Percentiles rank a stretch among this genome's conserved stretches.
These are phyloP conservation scores for Rostrohypoxylon terebratum DNA, from an alignment of 495 filamentous ascomycete genomes.

Conservation along the genomic window DNA sequence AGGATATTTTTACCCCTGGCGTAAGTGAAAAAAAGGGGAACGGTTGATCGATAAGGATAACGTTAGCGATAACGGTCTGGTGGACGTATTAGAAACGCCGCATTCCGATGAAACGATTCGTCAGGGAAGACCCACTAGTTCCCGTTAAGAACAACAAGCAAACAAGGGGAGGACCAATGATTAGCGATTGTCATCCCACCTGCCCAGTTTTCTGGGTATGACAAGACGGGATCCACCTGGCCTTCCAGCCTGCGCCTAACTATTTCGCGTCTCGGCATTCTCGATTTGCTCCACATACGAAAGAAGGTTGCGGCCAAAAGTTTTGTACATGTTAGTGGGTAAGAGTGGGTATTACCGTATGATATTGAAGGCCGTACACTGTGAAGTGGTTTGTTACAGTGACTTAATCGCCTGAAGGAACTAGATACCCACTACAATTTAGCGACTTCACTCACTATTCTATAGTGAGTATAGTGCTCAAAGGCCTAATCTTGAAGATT, in stretches of 20 bases:
- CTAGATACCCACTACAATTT: too few species aligned
- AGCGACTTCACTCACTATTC: too few species aligned
- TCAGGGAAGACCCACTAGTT: constrained; percentile 18
- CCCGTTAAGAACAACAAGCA: constrained; percentile 12
- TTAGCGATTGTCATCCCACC: constrained; percentile 26
- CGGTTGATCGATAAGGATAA: background rate
- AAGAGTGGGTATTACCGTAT: too few species aligned
- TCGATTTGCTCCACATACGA: constrained; percentile 1
- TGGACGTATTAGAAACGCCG: constrained; percentile 24
- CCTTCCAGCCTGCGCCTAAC: constrained; percentile 3
- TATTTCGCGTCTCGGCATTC: constrained; percentile 30
- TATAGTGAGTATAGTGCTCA: too few species aligned
- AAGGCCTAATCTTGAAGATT: too few species aligned
- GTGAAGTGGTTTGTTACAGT: too few species aligned
- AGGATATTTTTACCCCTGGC: constrained; percentile 17
- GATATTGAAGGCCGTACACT: too few species aligned
- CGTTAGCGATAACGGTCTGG: constrained; percentile 14
- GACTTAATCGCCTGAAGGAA: too few species aligned
- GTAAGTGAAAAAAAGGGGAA: constrained; percentile 7
- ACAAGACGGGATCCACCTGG: background rate
- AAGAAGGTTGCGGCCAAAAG: too few species aligned
- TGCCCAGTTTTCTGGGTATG: constrained; percentile 26
- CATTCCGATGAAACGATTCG: constrained; percentile 27
- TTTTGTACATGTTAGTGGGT: too few species aligned
- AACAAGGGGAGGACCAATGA: constrained; percentile 32